These are phyloP conservation scores for Lentinus brumalis DNA, from an alignment of 768 basidiomycete species.

Conservation along the genomic window DNA sequence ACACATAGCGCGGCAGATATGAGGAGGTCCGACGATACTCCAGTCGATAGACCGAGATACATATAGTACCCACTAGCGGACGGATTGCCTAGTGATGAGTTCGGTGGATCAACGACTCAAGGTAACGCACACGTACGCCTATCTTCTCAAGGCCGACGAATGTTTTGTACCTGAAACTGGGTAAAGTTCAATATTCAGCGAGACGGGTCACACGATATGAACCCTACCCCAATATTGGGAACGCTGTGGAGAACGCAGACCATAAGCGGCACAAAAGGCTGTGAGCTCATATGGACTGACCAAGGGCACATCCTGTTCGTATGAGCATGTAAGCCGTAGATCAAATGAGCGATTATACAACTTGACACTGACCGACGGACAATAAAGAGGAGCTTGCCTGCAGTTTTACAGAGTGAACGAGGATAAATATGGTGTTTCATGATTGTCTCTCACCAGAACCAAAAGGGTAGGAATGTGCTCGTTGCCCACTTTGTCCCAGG, in stretches of 20 bases:
- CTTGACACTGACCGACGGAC: neutral
- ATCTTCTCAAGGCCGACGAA: neutral
- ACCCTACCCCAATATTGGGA: too few relatives aligned
- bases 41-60: neutral
- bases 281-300: neutral
- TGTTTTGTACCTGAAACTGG: neutral
- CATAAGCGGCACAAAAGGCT: too few relatives aligned
- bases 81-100: neutral
- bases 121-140: neutral
- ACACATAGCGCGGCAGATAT: neutral
- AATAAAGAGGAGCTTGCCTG: neutral
- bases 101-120: neutral
- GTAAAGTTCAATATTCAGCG: neutral
- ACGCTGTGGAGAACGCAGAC: too few relatives aligned
- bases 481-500: neutral
- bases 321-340: neutral
- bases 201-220: neutral
- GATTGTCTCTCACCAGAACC: neutral
- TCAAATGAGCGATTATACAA: neutral
- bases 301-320: neutral
- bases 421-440: neutral
- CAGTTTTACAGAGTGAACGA: neutral
- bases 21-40: neutral
- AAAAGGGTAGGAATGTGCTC: neutral
- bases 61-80: neutral